These are phyloP conservation scores for Cucurbita ficifolia DNA, from an alignment of 306 rosid genomes.

Conservation along the genomic window DNA sequence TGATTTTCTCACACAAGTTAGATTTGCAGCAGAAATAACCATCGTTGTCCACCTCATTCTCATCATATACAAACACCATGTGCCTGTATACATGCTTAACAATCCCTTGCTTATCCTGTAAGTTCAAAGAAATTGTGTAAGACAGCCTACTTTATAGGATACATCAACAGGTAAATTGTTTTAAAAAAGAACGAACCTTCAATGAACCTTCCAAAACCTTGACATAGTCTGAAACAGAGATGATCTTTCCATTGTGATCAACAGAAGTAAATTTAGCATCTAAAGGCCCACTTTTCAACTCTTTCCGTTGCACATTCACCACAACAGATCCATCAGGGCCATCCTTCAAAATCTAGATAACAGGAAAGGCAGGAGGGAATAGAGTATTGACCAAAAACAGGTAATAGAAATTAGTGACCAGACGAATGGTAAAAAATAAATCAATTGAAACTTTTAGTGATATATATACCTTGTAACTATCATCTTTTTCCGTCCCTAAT, in stretches of 20 bases:
- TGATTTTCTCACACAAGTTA: slow-evolving; percentile 67
- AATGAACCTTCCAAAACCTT: slow-evolving; percentile 59
- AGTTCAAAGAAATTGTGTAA: slow-evolving; percentile 14
- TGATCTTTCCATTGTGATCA: slow-evolving; percentile 47
- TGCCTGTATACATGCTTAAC: slow-evolving; percentile 72
- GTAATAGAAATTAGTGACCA: neutral
- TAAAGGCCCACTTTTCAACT: slow-evolving; percentile 44
- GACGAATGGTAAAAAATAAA: neutral
- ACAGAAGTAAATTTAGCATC: slow-evolving; percentile 66
- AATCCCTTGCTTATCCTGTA: slow-evolving; percentile 79
- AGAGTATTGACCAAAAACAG: neutral
- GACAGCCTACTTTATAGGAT: slow-evolving; percentile 7
- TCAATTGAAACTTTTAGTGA: neutral
- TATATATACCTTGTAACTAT: slow-evolving; percentile 55
- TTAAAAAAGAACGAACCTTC: slow-evolving; percentile 35
- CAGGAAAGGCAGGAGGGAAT: neutral
- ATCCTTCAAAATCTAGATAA: slow-evolving; percentile 61
- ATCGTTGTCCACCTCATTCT: slow-evolving; percentile 49
- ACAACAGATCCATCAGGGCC: slow-evolving; percentile 48
- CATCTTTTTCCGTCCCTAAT: slow-evolving; percentile 66
- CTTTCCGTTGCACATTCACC: slow-evolving; percentile 31
- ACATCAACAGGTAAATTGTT: neutral
- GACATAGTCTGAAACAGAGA: slow-evolving; percentile 54
- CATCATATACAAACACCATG: slow-evolving; percentile 50
- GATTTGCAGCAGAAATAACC: slow-evolving; percentile 75